Base-by-base conservation (phyloP, 176 grass and related monocot genomes). In the Ensete glaucum region DNA sequence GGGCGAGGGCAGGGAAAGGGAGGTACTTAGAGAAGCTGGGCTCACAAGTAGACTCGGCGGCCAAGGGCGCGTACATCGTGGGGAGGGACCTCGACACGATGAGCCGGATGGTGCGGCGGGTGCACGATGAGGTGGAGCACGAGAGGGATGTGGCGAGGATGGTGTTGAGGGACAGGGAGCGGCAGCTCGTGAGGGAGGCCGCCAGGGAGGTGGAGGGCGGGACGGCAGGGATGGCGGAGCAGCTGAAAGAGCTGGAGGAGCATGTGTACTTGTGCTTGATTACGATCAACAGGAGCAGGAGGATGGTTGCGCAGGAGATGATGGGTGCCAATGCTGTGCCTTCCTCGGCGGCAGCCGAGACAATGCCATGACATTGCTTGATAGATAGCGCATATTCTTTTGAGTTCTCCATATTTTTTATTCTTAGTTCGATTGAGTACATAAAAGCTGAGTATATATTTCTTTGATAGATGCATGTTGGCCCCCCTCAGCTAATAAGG, bases 71-170 rank as follows among this genome's bases (percentile, higher is more conserved):
- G 10, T 97, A 93, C 73, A 97, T 90, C 54, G 85, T 97, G 14
- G 90, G 83, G 62, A 80, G 90, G 11, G 88, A 97, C 66, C 76
- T 97, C 23, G 94, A 97, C 79, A 97, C 90, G 51, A 77, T 97
- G 54, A 93, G 85, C 76, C 83, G 90, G 12, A 88, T 97, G 90
- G 82, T 93, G 75, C 68, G 81, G 68, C 87, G 94, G 50, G 86
- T 86, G 67, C 88, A 89, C 67, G 88, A 91, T 66, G 90, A 98
- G 88, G 81, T 93, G 34, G 90, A 98, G 81, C 94, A 98, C 78
- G 90, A 84, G 3, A 84, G 88, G n/a, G 76, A 89, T 64, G 84
- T 98, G 71, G 88, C 84, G 12, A 75, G 76, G 69, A 93, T 98
- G 74, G 88, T 75, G 25, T 56, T 89, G 63, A 64, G 76, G 5